These are phyloP conservation scores for Cutaneotrichosporon spelunceum DNA, from an alignment of 1,284 basidiomycete species.

Conservation along the genomic window DNA sequence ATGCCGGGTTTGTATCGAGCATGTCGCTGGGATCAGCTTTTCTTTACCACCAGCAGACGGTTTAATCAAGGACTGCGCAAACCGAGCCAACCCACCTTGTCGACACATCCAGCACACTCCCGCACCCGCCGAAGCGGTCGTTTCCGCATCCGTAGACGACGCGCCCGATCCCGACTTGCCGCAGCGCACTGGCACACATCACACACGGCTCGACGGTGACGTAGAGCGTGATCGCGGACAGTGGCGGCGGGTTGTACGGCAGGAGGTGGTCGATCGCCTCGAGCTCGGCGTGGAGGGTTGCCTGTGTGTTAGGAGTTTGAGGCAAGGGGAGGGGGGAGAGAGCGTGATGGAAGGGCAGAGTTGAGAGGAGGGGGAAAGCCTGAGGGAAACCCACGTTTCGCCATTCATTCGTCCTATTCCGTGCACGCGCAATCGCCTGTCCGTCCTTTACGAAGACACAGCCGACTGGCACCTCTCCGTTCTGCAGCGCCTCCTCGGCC, in stretches of 20 bases:
- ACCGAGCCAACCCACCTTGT: slow-evolving; percentile 66
- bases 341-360: not conserved
- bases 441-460: slow-evolving; percentile 87
- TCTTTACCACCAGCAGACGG: not conserved
- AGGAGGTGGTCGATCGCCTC: slow-evolving; percentile 93
- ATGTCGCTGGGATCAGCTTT: slow-evolving; percentile 14
- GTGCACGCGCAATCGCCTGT: slow-evolving; percentile 72
- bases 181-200: slow-evolving; percentile 94
- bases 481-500: slow-evolving; percentile 71
- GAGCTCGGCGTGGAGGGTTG: slow-evolving; percentile 94
- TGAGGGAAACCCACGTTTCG: slow-evolving; percentile 67
- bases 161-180: slow-evolving; percentile 85
- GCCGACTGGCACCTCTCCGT: slow-evolving; percentile 91
- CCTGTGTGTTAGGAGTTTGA: slow-evolving; percentile 61
- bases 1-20: slow-evolving; percentile 70
- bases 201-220: slow-evolving; percentile 99
- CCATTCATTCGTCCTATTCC: slow-evolving; percentile 93
- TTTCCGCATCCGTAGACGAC: slow-evolving; percentile 95
- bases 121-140: slow-evolving; percentile 95
- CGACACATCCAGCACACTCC: slow-evolving; percentile 87
- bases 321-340: slow-evolving; percentile 4
- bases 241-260: slow-evolving; percentile 60
- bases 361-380: slow-evolving; percentile 5
- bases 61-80: too few relatives aligned
- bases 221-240: slow-evolving; percentile 80